A percentile compares a stretch with the other conserved stretches of the same genome.
Conservation (phyloP, 2,329 filamentous ascomycete genomes). For the Whalleya microplaca region DNA sequence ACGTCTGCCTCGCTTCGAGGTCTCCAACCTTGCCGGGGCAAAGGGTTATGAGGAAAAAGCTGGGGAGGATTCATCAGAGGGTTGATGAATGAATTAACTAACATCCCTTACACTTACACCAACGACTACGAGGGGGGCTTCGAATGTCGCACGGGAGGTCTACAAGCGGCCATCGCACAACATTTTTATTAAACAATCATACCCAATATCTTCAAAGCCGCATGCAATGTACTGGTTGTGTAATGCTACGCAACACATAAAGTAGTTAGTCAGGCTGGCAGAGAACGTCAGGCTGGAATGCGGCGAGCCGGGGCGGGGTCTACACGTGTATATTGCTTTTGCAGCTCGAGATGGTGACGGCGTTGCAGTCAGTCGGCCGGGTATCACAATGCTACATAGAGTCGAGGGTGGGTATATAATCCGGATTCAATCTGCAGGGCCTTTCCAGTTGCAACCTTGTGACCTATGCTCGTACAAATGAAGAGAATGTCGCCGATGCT, state of each 20-base stretch:
- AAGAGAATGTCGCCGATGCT: constrained; percentile 21
- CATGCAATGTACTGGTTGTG: constrained; percentile 17
- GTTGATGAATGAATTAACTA: background rate
- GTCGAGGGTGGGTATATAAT: constrained; percentile 16
- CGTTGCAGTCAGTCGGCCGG: constrained; percentile 14
- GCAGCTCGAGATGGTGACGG: constrained; percentile 8
- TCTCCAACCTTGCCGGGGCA: constrained; percentile 15
- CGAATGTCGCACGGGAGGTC: constrained; percentile 25
- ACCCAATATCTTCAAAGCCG: constrained; percentile 20
- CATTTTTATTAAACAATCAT: constrained; percentile 20
- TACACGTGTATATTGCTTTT: constrained; percentile 17
- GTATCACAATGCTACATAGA: constrained; percentile 14
- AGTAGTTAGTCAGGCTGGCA: background rate
- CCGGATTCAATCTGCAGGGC: constrained; percentile 15
- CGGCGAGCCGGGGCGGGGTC: constrained; percentile 13
- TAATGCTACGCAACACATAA: constrained; percentile 8
- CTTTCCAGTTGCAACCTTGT: constrained; percentile 23
- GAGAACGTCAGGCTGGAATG: constrained; percentile 18
- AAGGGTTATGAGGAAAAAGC: constrained; percentile 22
- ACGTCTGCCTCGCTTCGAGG: constrained; percentile 8
- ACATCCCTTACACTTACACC: background rate
- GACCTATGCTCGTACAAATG: constrained; percentile 18
- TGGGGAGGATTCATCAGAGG: constrained; percentile 2
- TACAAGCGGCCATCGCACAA: constrained; percentile 29
- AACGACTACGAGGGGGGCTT: constrained; percentile 20